phyloP scores from a whole-genome alignment of 371 early-diverging fungal genomes.

The Dipsacomyces acuminosporus region DNA sequence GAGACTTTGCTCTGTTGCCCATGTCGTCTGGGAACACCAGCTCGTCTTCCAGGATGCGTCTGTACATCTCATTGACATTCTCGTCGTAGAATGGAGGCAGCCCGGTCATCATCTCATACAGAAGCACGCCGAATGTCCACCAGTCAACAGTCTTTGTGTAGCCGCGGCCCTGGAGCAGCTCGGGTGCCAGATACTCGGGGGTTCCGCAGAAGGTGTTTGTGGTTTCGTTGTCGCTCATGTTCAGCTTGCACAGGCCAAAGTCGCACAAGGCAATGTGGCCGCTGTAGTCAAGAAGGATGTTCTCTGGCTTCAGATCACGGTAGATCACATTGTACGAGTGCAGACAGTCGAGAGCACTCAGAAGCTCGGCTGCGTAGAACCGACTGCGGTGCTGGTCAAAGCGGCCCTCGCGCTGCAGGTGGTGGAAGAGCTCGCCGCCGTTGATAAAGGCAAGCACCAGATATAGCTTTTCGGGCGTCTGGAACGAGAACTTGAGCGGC shows the following conservation, averaged over 20 bases:
- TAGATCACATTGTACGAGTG: constrained; percentile 86
- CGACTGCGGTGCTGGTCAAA: constrained; percentile 83
- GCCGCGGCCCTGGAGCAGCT: constrained; percentile 84
- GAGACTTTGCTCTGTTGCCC: constrained; percentile 63
- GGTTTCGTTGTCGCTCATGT: constrained; percentile 87
- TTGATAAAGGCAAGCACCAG: constrained; percentile 88
- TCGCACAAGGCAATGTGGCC: constrained; percentile 98
- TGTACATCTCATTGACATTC: constrained; percentile 93
- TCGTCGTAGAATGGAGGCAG: constrained; percentile 96
- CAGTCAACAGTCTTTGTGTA: constrained; percentile 96
- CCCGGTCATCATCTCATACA: constrained; percentile 95
- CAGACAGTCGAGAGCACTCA: constrained; percentile 78
- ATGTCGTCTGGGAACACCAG: constrained; percentile 82
- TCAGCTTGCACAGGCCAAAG: constrained; percentile 96
- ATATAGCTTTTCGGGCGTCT: constrained; percentile 81
- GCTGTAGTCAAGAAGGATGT: constrained; percentile 90
- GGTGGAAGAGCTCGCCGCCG: constrained; percentile 94
- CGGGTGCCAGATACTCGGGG: constrained; percentile 99
- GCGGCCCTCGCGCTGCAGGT: constrained; percentile 73
- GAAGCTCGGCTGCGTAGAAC: constrained; percentile 79
- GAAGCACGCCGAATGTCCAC: constrained; percentile 96
- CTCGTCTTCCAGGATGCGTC: constrained; percentile 81
- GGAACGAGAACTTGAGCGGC: constrained; percentile 82
- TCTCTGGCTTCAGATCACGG: constrained; percentile 93
- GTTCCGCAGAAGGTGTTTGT: constrained; percentile 99